Evolutionary conservation across 805 yeast species (phyloP), one percentile per base, ranked within the genome.

Genomic region (Jamesozyma jinghongensis): DNA sequence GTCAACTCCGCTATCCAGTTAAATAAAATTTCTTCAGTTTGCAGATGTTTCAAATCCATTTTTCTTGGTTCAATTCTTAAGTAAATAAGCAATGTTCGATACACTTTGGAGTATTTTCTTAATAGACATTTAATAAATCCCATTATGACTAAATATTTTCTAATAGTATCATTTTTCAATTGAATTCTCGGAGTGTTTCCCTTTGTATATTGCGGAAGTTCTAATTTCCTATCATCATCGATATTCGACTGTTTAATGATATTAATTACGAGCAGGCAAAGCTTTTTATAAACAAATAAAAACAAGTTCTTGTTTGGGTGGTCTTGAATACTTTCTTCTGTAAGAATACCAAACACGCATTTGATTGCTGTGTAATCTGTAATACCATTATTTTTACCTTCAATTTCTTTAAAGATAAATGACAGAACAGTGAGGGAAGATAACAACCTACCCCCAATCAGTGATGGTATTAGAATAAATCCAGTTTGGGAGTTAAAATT

Each of bases 401-500:
- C 34, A 19, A 16, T 12, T 35, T 62, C 65, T 18, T 56, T 46
- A 41, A 73, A 63, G 2, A 74, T 48, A 40, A 64, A 65, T 30
- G 63, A 54, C 22, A 77, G 52, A 19, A 74, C 49, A 13, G 68
- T 56, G 12, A 44, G 43, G 2, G 68, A 52, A 4, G 62, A 44
- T 3, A 78, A 47, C n/a, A 77, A 53, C 2, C 63, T 67, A 40
- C 59, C 59, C 8, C 64, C 60, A 36, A 65, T 62, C 44, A 79
- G 61, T 41, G 69, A 66, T 41, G 72, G 74, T 34, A 75, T 50
- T 6, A 80, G 69, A 43, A 78, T 61, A 40, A 67, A 73, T 0
- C 81, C 87, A 32, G 74, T 72, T 48, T 76, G 70, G 2, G 80
- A 77, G 41, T 77, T 75, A 37, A 64, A 65, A 42, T 68, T 67